phyloP scores from a whole-genome alignment of 164 flowering plant species.

The Kalanchoe fedtschenkoi region DNA sequence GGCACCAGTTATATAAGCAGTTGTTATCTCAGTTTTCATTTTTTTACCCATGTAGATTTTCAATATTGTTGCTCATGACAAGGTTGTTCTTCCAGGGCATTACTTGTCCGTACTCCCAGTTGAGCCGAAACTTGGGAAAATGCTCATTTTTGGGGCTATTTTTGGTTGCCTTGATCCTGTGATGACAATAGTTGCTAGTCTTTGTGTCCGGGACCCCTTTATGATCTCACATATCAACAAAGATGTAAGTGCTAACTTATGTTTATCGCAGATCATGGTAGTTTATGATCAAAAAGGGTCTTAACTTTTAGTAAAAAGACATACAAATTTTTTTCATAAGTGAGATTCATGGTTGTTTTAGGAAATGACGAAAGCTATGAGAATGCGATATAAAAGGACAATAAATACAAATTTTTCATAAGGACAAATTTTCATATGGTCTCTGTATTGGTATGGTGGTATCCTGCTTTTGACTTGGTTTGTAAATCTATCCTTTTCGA shows the following conservation, averaged over 20 bases:
- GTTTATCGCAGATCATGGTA: background rate
- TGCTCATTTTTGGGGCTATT: conserved; percentile 87
- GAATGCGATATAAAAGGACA: too few relatives aligned
- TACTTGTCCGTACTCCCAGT: conserved; percentile 85
- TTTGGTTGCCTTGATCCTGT: conserved; percentile 87
- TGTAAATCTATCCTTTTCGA: background rate
- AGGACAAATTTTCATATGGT: too few relatives aligned
- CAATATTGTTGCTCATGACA: background rate
- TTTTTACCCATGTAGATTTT: background rate
- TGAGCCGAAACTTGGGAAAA: conserved; percentile 99
- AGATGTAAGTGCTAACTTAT: conserved; percentile 57
- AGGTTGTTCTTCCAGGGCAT: conserved; percentile 44
- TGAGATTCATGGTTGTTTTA: too few relatives aligned
- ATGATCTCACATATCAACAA: conserved; percentile 76
- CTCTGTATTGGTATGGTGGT: too few relatives aligned
- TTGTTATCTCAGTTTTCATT: background rate
- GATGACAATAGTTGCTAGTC: conserved; percentile 86
- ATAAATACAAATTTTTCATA: too few relatives aligned
- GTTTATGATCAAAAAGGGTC: too few relatives aligned
- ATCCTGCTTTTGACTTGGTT: background rate
- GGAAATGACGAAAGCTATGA: too few relatives aligned
- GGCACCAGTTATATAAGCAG: background rate
- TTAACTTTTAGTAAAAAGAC: background rate
- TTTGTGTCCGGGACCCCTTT: conserved; percentile 90
- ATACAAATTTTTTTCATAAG: too few relatives aligned